A percentile compares a stretch with the other conserved stretches of the same genome.
Evolutionary conservation across 1,284 basidiomycete genomes (phyloP).

Genomic region (Leccinum fallax): DNA sequence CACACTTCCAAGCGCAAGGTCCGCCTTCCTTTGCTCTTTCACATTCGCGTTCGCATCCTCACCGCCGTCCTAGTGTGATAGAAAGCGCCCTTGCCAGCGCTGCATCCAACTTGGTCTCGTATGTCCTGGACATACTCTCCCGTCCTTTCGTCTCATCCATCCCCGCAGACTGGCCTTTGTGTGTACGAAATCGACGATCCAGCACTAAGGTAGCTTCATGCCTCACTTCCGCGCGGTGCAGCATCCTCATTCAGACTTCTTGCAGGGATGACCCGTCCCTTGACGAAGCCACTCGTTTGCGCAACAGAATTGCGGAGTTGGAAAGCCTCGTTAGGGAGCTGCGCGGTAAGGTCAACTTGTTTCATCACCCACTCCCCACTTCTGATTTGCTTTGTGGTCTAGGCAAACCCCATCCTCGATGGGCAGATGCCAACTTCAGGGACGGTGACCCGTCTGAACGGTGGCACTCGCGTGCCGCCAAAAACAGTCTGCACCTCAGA

Average conservation of each 20-base stretch:
- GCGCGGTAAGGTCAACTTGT: conserved; percentile 51
- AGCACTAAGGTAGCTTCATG: conserved; percentile 61
- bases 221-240: conserved; percentile 1
- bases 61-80: conserved; percentile 59
- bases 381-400: conserved; percentile 21
- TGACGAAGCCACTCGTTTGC: conserved; percentile 80
- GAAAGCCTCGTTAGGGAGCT: conserved; percentile 86
- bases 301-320: conserved; percentile 85
- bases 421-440: conserved; percentile 76
- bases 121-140: conserved; percentile 22
- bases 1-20: conserved; percentile 93
- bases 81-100: conserved; percentile 83
- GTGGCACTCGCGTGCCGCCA: conserved; percentile 82
- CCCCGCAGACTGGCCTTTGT: conserved; percentile 77
- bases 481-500: conserved; percentile 49
- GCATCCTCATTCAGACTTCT: conserved; percentile 13
- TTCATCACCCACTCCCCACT: conserved; percentile 8
- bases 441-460: conserved; percentile 78
- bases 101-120: conserved; percentile 84
- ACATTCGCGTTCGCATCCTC: not conserved
- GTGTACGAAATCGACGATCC: conserved; percentile 93
- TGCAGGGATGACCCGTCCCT: conserved; percentile 79
- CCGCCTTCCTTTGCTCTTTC: conserved; percentile 22
- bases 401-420: conserved; percentile 83
- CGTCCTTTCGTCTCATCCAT: conserved; percentile 15